phyloP scores from a whole-genome alignment of 192 early-diverging fungal genomes.

The Entophlyctis helioformis region DNA sequence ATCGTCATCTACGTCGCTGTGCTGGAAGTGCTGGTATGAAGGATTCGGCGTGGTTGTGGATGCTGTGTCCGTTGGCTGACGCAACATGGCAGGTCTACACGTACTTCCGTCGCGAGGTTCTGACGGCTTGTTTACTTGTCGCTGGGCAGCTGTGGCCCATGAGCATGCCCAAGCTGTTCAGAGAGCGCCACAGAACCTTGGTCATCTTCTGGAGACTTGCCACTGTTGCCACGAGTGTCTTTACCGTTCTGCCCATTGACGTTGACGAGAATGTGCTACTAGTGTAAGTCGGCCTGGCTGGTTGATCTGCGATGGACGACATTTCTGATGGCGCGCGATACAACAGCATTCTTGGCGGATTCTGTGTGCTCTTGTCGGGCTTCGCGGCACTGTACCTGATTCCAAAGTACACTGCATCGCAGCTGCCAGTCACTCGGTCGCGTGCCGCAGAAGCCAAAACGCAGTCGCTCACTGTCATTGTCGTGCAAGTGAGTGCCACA shows the following conservation, averaged over 20 bases:
- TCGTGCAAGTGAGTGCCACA: no score
- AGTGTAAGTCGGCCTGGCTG: constrained; percentile 23
- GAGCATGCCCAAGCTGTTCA: constrained; percentile 35
- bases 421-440: constrained; percentile 4
- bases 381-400: constrained; percentile 10
- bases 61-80: no score
- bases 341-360: constrained; percentile 16
- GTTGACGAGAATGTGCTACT: constrained; percentile 59
- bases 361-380: constrained; percentile 13
- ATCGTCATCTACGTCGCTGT: constrained; percentile 42
- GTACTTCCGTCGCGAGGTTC: constrained; percentile 66
- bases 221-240: constrained; percentile 65
- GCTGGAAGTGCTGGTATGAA: constrained; percentile 64
- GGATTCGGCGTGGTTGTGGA: background rate
- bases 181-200: constrained; percentile 28
- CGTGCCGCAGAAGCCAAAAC: no score
- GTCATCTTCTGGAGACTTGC: constrained; percentile 50
- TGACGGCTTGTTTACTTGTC: constrained; percentile 51
- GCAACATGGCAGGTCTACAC: constrained; percentile 59
- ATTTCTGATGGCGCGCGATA: background rate
- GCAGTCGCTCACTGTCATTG: no score
- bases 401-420: constrained; percentile 6
- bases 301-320: no score
- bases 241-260: constrained; percentile 83
- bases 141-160: constrained; percentile 56